Evolutionary conservation across 2,329 filamentous ascomycete genomes (phyloP).

Genomic region (Knufia fluminis): DNA sequence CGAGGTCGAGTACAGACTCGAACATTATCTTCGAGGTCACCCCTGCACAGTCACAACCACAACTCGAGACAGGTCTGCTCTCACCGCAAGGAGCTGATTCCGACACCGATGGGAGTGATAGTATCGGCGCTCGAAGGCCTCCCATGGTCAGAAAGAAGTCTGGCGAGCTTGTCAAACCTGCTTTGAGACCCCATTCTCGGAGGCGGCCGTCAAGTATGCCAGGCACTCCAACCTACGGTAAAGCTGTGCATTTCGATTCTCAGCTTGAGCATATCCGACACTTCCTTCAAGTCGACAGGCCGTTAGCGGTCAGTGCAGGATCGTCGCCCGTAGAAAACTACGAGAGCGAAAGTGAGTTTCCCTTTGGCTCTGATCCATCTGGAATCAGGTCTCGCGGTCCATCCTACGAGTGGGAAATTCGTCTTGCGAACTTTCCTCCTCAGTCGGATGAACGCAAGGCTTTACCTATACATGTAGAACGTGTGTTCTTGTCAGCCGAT

Average conservation of each 20-base stretch:
- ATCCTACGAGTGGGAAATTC: constrained; percentile 77
- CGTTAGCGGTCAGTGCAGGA: constrained; percentile 89
- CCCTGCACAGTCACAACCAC: constrained; percentile 18
- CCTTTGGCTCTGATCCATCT: constrained; percentile 55
- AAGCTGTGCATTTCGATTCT: constrained; percentile 97
- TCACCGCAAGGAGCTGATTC: constrained; percentile 29
- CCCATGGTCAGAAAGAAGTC: constrained; percentile 97
- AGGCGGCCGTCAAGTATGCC: constrained; percentile 92
- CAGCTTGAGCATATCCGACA: constrained; percentile 93
- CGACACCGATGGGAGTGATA: constrained; percentile 50
- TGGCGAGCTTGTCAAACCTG: constrained; percentile 87
- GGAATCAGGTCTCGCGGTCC: constrained; percentile 35
- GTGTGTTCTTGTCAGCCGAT: constrained; percentile 76
- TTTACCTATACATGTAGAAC: constrained; percentile 66
- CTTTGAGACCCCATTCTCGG: constrained; percentile 66
- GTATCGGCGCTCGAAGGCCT: constrained; percentile 44
- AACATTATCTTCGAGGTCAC: constrained; percentile 39
- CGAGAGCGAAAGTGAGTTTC: constrained; percentile 81
- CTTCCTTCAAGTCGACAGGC: constrained; percentile 86
- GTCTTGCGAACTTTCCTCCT: constrained; percentile 69
- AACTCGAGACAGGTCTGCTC: constrained; percentile 35
- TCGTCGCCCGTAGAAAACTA: constrained; percentile 85
- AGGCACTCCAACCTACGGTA: constrained; percentile 88
- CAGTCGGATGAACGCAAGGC: constrained; percentile 53
- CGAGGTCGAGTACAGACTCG: constrained; percentile 50